Evolutionary conservation across 495 filamentous ascomycete species (phyloP).

Genomic region (Barbatosphaeria neglecta): DNA sequence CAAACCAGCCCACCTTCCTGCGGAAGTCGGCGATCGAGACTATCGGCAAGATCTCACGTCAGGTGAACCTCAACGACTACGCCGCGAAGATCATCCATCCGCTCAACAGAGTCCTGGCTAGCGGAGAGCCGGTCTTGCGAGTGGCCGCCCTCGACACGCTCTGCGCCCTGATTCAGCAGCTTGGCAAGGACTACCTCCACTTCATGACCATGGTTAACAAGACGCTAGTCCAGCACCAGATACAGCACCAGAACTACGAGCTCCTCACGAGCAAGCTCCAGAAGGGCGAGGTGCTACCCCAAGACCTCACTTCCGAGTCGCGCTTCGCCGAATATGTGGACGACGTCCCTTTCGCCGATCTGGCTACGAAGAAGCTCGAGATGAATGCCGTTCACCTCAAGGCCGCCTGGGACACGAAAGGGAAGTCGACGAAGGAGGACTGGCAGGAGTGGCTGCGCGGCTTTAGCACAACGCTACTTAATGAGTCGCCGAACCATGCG

Average conservation of each 20-base stretch:
- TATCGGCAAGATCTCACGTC: constrained; percentile 81
- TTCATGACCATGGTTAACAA: constrained; percentile 90
- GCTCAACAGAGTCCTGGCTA: constrained; percentile 63
- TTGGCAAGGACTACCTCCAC: constrained; percentile 87
- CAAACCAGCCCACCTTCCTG: constrained; percentile 60
- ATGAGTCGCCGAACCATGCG: constrained; percentile 91
- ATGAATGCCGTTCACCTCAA: constrained; percentile 96
- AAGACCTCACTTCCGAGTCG: constrained; percentile 84
- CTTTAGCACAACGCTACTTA: constrained; percentile 88
- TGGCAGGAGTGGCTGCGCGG: constrained; percentile 99
- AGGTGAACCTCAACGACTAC: constrained; percentile 96
- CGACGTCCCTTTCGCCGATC: constrained; percentile 68
- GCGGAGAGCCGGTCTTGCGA: constrained; percentile 57
- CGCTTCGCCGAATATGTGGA: constrained; percentile 67
- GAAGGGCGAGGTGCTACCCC: constrained; percentile 85
- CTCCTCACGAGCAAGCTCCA: constrained; percentile 82
- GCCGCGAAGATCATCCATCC: constrained; percentile 91
- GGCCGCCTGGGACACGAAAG: constrained; percentile 90
- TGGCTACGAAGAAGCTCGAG: constrained; percentile 82
- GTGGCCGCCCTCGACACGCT: constrained; percentile 89
- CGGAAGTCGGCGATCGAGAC: constrained; percentile 89
- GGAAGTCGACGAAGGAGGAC: constrained; percentile 92
- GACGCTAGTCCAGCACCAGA: constrained; percentile 51
- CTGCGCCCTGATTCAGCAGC: constrained; percentile 87
- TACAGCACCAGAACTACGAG: constrained; percentile 79